Percentiles rank a stretch among this genome's conserved stretches.
Conservation (phyloP, 169 alveolate genomes). For the Cryptosporidium parvum region DNA sequence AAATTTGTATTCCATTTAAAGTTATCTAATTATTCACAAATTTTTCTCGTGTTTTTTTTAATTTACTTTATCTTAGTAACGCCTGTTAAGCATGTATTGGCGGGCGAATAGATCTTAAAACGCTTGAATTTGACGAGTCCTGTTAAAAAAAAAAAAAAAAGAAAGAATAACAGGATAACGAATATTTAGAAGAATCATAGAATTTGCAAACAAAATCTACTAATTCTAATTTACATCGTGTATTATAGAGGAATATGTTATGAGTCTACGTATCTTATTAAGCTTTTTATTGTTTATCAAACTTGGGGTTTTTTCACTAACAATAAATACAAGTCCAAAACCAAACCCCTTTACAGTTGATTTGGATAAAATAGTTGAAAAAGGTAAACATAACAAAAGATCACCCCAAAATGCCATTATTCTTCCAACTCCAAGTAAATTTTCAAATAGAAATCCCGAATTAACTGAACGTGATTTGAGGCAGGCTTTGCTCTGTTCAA, state of each 20-base stretch:
- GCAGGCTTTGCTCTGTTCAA: neutral
- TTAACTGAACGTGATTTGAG: neutral
- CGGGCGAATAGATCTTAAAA: constrained; percentile 31
- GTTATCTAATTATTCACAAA: neutral
- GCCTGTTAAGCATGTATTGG: constrained; percentile 2
- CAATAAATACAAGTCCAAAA: neutral
- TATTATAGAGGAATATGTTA: constrained; percentile 22
- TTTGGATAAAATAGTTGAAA: neutral
- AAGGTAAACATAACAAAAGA: neutral
- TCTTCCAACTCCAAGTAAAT: constrained; percentile 1
- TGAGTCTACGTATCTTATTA: constrained; percentile 38
- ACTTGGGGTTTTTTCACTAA: constrained; percentile 2
- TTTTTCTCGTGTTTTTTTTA: neutral
- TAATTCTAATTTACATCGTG: neutral
- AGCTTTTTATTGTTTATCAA: constrained; percentile 32
- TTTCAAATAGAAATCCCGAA: neutral
- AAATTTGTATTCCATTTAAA: neutral
- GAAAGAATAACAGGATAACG: neutral
- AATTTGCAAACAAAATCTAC: neutral
- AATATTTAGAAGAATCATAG: neutral
- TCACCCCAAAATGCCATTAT: neutral
- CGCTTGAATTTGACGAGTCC: constrained; percentile 33
- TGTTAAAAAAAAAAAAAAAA: neutral
- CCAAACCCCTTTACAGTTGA: constrained; percentile 15
- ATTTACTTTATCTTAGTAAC: neutral